A percentile compares a stretch with the other conserved stretches of the same genome.
Conservation (phyloP, 2,329 filamentous ascomycete species). For the Cytospora leucostoma region DNA sequence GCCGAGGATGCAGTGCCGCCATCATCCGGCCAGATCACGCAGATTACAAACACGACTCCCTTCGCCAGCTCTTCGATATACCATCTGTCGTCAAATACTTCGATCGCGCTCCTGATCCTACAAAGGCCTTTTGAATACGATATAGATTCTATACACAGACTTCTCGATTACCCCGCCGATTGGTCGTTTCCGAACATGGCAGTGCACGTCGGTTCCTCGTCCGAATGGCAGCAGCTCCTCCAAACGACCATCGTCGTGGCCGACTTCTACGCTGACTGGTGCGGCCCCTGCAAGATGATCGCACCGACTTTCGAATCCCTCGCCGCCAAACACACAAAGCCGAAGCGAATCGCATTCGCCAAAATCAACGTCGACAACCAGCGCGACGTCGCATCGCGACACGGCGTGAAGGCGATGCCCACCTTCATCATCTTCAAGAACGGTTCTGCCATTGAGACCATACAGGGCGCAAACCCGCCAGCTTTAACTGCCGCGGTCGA, state of each 20-base stretch:
- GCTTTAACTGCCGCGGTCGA: slow-evolving; percentile 76
- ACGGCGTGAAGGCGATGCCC: slow-evolving; percentile 84
- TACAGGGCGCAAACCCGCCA: slow-evolving; percentile 78
- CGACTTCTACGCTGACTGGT: slow-evolving; percentile 97
- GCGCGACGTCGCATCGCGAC: slow-evolving; percentile 71
- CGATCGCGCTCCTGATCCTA: background rate
- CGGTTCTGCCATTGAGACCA: slow-evolving; percentile 70
- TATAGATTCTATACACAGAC: background rate
- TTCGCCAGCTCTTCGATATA: background rate
- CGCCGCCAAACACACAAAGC: slow-evolving; percentile 74
- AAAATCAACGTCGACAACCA: slow-evolving; percentile 91
- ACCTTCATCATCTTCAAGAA: slow-evolving; percentile 91
- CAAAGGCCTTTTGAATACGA: background rate
- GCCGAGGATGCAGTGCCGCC: background rate
- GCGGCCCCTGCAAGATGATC: slow-evolving; percentile 89
- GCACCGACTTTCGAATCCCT: slow-evolving; percentile 87
- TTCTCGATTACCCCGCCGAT: background rate
- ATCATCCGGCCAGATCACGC: slow-evolving; percentile 26
- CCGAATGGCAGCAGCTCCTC: slow-evolving; percentile 73
- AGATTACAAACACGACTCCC: background rate
- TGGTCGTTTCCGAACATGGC: slow-evolving; percentile 41
- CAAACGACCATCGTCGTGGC: slow-evolving; percentile 75
- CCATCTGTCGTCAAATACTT: background rate
- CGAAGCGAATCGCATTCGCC: slow-evolving; percentile 81
- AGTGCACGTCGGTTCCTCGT: slow-evolving; percentile 62